Conservation (phyloP, 352 stramenopile genomes). For the Pythium dissotocum region DNA sequence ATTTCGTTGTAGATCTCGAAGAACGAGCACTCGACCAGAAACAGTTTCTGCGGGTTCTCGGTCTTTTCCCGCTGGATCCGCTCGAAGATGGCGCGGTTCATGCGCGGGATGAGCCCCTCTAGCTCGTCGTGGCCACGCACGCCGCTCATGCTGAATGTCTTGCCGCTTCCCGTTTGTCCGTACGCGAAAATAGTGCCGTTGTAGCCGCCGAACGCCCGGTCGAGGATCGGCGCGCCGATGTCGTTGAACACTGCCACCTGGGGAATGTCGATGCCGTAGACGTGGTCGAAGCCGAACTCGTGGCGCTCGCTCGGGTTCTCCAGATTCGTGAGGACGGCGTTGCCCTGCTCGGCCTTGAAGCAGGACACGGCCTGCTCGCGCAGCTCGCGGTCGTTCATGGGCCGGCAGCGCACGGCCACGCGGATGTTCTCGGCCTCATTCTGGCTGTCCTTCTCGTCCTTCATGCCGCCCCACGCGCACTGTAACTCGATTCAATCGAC, state of each 20-base stretch:
- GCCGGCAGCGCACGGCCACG: conserved; percentile 90
- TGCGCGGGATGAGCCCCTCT: conserved; percentile 90
- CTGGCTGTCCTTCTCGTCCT: conserved; percentile 50
- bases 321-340: conserved; percentile 80
- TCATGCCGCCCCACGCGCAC: conserved; percentile 39
- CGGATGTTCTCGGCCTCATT: conserved; percentile 90
- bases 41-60: conserved; percentile 76
- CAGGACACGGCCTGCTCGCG: conserved; percentile 72
- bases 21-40: conserved; percentile 92
- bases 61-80: conserved; percentile 64
- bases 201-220: conserved; percentile 84
- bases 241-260: conserved; percentile 79
- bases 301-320: conserved; percentile 79
- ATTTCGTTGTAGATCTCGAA: conserved; percentile 98
- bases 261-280: conserved; percentile 78
- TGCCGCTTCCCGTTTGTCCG: conserved; percentile 84
- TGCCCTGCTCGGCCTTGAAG: conserved; percentile 69
- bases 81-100: conserved; percentile 91
- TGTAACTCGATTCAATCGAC: background rate
- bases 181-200: conserved; percentile 92
- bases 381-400: conserved; percentile 90
- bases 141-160: conserved; percentile 90
- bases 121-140: conserved; percentile 55
- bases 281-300: conserved; percentile 89
- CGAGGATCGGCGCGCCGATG: conserved; percentile 76